Conservation (phyloP, 768 basidiomycete species). For the Lyophyllum shimeji region DNA sequence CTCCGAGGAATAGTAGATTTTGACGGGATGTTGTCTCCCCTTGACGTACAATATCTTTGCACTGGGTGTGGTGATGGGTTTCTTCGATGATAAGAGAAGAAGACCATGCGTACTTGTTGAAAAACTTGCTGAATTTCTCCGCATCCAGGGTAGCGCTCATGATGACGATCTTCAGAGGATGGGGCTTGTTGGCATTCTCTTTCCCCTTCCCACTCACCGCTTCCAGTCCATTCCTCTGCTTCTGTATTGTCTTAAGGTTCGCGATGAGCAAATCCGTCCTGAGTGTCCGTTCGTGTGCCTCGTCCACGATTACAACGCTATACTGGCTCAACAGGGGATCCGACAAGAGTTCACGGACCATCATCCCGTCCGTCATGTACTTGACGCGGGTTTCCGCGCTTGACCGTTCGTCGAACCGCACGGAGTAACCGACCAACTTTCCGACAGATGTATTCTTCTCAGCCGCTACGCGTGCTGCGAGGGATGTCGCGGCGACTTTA, state of each 20-base stretch:
- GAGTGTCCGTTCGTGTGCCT: conserved; percentile 95
- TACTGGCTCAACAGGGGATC: conserved; percentile 79
- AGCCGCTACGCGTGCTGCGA: conserved; percentile 86
- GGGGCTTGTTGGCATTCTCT: conserved; percentile 32
- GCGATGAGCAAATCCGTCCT: conserved; percentile 94
- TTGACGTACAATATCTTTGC: conserved; percentile 89
- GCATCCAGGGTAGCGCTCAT: conserved; percentile 99
- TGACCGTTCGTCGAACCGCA: conserved; percentile 89
- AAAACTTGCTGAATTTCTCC: conserved; percentile 90
- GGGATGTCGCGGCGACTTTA: conserved; percentile 90
- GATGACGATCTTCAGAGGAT: conserved; percentile 86
- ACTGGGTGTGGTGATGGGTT: conserved; percentile 38
- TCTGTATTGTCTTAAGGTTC: conserved; percentile 81
- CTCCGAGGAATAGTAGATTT: conserved; percentile 73
- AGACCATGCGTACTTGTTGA: conserved; percentile 59
- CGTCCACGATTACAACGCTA: conserved; percentile 89
- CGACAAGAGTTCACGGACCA: conserved; percentile 86
- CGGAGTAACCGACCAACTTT: conserved; percentile 85
- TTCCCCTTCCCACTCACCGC: conserved; percentile 47
- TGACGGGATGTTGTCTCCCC: conserved; percentile 91
- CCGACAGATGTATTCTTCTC: conserved; percentile 80
- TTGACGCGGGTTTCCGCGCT: conserved; percentile 81
- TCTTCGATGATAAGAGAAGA: not conserved
- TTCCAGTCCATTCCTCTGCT: conserved; percentile 49
- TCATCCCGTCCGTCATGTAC: conserved; percentile 98